Evolutionary conservation across 805 yeast genomes (phyloP), one percentile per base, ranked within the genome.

Genomic region (Nakazawaea pomicola): DNA sequence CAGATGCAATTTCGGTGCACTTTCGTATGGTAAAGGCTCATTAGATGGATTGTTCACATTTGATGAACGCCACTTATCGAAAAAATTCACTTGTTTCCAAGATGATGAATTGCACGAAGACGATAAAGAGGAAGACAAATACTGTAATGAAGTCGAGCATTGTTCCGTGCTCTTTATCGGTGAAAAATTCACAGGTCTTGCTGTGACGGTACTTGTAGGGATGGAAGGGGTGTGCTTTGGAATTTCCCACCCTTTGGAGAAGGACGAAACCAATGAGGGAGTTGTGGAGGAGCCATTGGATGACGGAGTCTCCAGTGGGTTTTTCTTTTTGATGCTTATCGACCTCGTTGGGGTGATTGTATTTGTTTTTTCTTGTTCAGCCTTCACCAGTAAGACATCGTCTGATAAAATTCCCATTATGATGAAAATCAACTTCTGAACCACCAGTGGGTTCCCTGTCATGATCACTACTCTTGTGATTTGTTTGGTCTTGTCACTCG

Each of bases 371-470:
- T 27, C 25, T 14, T 38, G 20, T 9, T 16, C 24, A 3, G 20
- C 18, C 14, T 29, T 24, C 16, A 33, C 24, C 20, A 19, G 12
- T 29, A 42, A 29, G 12, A 46, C 47, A 27, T 57, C 62, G 47
- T 67, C 65, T 1, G 74, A 69, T 6, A 76, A 53, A 21, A 76
- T 47, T 0, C 77, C 80, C 41, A 72, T 67, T n/a, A 76, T 48
- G 8, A 76, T 73, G 41, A 74, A 72, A 0, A 75, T 59, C 37
- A 76, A 58, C 49, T 74, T 74, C 46, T 76, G 76, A 4, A 80
- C 78, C 4, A 76, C 76, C 21, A 65, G 67, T 2, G 80, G 78
- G 46, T 76, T 76, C 7, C 77, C 76, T 0, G 80, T 76, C 65
- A 72, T 70, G 2, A 76, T 60, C 3, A 75, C 75, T 1, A 75